Conservation (phyloP, 768 basidiomycete species). For the Amanita phalloides region DNA sequence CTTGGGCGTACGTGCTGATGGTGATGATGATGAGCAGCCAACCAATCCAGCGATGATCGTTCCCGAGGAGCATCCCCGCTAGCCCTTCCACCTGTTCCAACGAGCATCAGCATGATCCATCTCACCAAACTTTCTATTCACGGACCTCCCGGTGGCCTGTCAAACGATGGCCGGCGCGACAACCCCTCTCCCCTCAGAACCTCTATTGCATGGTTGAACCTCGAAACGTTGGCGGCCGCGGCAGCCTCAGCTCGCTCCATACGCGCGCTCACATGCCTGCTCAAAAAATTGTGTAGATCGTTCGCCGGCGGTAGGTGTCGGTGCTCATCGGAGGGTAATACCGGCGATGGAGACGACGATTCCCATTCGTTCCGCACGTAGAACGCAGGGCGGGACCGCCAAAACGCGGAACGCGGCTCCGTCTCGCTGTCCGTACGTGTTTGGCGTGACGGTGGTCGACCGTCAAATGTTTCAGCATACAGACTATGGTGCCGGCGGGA, state of each 20-base stretch:
- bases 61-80: constrained; percentile 4
- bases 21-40: constrained; percentile 2
- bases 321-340: not conserved
- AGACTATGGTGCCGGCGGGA: not conserved
- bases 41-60: constrained; percentile 3
- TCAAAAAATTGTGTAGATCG: constrained; percentile 2
- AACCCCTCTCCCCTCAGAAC: constrained; percentile 12
- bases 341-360: not conserved
- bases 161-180: not conserved
- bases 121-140: not conserved
- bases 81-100: constrained; percentile 3
- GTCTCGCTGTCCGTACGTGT: not conserved
- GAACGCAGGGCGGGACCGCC: not conserved
- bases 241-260: constrained; percentile 5
- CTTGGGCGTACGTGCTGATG: constrained; percentile 1
- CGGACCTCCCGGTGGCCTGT: constrained; percentile 1
- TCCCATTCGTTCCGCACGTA: constrained; percentile 2
- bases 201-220: constrained; percentile 20
- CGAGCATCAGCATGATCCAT: not conserved
- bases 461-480: not conserved
- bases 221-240: constrained; percentile 9
- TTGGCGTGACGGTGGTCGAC: not conserved
- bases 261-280: not conserved
- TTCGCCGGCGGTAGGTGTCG: not conserved
- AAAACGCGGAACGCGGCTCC: not conserved